These are phyloP conservation scores for Aspergillus sp. DNA, from an alignment of 2,329 filamentous ascomycete genomes.

Conservation along the genomic window DNA sequence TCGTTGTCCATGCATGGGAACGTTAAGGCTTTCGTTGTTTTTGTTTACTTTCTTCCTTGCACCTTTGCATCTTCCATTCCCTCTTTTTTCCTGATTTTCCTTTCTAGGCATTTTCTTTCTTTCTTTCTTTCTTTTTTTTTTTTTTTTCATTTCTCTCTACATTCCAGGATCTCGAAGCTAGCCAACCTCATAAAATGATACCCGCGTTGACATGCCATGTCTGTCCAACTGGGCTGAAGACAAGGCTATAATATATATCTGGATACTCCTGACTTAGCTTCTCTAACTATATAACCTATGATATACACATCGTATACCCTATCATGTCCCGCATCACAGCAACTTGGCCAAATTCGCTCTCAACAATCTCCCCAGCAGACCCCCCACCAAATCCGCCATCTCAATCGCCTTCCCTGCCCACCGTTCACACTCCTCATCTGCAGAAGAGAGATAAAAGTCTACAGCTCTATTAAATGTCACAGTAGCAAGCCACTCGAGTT, in stretches of 20 bases:
- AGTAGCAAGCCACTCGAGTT: conserved; percentile 51
- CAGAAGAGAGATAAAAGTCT: conserved; percentile 39
- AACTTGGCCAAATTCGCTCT: conserved; percentile 21
- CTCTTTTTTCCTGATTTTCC: background rate
- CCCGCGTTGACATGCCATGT: conserved; percentile 1
- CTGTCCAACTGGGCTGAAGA: background rate
- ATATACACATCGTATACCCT: background rate
- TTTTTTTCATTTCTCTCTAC: background rate
- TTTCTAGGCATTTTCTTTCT: background rate
- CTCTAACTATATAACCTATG: background rate
- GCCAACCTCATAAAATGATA: conserved; percentile 3
- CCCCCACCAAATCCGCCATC: conserved; percentile 22
- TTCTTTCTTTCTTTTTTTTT: background rate
- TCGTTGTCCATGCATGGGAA: no score
- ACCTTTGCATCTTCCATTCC: background rate
- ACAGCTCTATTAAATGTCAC: conserved; percentile 49
- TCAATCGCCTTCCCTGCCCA: conserved; percentile 32
- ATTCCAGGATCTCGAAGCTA: background rate
- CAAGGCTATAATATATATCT: no score
- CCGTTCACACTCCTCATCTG: conserved; percentile 23
- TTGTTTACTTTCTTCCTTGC: no score
- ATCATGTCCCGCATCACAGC: background rate
- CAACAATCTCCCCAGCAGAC: conserved; percentile 17
- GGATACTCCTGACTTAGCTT: background rate
- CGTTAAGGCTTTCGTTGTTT: no score